Evolutionary conservation across 139 green algal genomes (phyloP), one percentile per base, ranked within the genome.

Genomic region (Tetradesmus lagerheimii): DNA sequence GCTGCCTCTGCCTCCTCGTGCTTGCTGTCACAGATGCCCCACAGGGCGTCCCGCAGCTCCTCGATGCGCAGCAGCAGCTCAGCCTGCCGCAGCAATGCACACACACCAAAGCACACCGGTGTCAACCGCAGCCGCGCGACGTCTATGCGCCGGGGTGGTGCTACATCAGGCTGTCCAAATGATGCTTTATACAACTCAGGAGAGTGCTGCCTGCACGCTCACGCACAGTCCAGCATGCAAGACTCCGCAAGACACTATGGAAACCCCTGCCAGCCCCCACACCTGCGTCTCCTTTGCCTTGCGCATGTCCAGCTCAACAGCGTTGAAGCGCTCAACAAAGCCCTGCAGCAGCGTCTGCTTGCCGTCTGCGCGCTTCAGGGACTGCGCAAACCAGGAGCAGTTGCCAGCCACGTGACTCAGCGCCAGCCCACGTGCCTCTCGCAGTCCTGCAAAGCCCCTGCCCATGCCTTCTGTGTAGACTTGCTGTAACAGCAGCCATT

Each of bases 11-110:
- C 93, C 57, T 93, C 92, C 80, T 94, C 92, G 75, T 94, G 91
- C 89, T 95, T 95, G 45, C 74, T 67, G 88, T 98, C 96, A 82
- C 95, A 97, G 35, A 97, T 35, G 18, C 93, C 93, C 96, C 96
- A 98, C 57, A 98, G 92, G 25, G 87, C 80, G 31, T 98, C 96
- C 1, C 95, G 93, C 89, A 97, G 93, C 93, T 98, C 96, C 80
- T 97, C 94, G 47, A 84, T 85, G 62, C 95, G 93, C 89, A 98
- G 90, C 93, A 96, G 87, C 86, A 97, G 92, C 94, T 97, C 95
- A 25, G 79, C 94, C 84, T 95, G 93, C 1, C 43, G 14, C 4
- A 43, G n/a, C 8, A 39, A 12, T 37, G 66, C 37, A 89, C 18
- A 45, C 27, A 85, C n/a, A 27, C 80, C 43, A 6, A 85, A 41